Conservation (phyloP, 805 yeast species). For the Blastobotrys americana region DNA sequence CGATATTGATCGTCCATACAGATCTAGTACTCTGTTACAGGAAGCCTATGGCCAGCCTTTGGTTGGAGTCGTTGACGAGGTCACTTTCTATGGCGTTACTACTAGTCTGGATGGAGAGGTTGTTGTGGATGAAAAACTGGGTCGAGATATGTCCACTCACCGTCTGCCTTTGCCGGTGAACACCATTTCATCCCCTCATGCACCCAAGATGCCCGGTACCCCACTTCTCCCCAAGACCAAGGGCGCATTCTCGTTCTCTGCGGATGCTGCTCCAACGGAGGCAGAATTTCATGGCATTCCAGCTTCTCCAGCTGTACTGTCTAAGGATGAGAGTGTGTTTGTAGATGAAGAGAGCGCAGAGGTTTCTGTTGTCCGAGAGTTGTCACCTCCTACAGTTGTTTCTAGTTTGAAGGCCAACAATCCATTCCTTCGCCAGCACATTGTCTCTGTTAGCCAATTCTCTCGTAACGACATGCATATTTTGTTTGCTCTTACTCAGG, state of each 20-base stretch:
- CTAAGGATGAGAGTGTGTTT: constrained; percentile 28
- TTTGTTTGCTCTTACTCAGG: constrained; percentile 94
- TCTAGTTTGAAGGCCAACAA: constrained; percentile 75
- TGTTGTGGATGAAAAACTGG: constrained; percentile 52
- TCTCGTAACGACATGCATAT: constrained; percentile 84
- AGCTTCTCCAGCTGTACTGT: constrained; percentile 30
- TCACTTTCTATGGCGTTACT: constrained; percentile 67
- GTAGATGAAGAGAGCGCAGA: constrained; percentile 2
- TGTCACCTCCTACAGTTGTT: constrained; percentile 58
- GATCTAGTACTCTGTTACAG: constrained; percentile 11
- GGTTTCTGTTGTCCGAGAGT: constrained; percentile 26
- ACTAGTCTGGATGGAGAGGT: constrained; percentile 79
- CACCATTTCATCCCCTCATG: background rate
- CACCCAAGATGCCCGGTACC: constrained; percentile 5
- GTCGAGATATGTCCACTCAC: constrained; percentile 43
- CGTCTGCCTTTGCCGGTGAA: background rate
- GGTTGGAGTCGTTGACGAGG: constrained; percentile 79
- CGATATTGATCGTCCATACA: constrained; percentile 63
- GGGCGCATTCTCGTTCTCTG: constrained; percentile 17
- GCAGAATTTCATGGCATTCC: background rate
- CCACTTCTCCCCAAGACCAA: constrained; percentile 14
- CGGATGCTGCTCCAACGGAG: background rate
- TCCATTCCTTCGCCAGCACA: constrained; percentile 83
- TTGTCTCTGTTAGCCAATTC: constrained; percentile 82
- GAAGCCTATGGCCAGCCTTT: constrained; percentile 37